Evolutionary conservation across 2,329 filamentous ascomycete genomes (phyloP), one percentile per base, ranked within the genome.

Genomic region (Colletotrichum nymphaeae): DNA sequence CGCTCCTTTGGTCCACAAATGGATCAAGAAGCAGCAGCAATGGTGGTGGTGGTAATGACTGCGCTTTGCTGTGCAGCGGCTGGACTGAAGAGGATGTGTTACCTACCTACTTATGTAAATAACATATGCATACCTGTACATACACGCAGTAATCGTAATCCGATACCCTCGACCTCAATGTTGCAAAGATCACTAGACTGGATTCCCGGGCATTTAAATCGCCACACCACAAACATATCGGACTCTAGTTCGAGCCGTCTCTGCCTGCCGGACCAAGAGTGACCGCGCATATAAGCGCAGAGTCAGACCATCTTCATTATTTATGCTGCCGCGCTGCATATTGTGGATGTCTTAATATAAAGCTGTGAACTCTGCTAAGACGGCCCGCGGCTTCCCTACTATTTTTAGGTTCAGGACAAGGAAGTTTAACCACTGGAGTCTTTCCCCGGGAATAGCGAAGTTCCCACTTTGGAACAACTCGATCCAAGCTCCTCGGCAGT

Each of bases 1-100:
- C 6, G 85, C 84, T 1, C 76, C 76, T 4, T 71, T 82, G 4
- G 74, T 88, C 2, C 74, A 81, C 14, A 57, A 76, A 5, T 87
- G 85, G 86, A 83, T 85, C 28, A 63, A 68, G 58, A 63, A 63
- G 57, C 32, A 68, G 52, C 69, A 72, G 12, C 49, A 58, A 37
- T 72, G 69, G 69, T 72, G 69, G 64, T 68, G 46, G n/a, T 60
- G 42, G 42, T 49, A 4, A 22, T 16, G 42, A 30, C 22, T 60
- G 42, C 30, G 11, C 12, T 37, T 22, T 9, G 42, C 42, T 22
- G 37, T 49, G 12, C 6, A 14, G 35, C 35, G 26, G 35, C n/a
- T 46, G 24, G 14, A 26, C 59, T 30, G 35, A 11, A 63, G 11
- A 16, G 28, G 30, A 19, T 9, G 16, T n/a, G 16, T 30, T 49